Conservation (phyloP, 176 grass and related monocot species). For the Canna indica region DNA sequence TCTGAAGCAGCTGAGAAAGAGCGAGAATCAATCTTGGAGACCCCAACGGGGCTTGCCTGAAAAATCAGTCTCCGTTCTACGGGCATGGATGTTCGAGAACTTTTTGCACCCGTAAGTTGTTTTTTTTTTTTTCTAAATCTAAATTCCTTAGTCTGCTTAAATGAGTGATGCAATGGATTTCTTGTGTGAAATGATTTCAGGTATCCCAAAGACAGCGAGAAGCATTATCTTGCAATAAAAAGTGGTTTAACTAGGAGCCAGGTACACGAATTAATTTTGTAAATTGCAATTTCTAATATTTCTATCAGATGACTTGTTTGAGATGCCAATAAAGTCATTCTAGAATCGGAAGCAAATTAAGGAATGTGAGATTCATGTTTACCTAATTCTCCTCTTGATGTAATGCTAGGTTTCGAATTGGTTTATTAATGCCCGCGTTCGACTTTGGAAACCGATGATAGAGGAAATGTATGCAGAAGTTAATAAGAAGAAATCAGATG, state of each 20-base stretch:
- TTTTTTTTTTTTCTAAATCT: not conserved
- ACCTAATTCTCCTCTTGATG: conserved; percentile 5
- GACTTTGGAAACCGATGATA: conserved; percentile 91
- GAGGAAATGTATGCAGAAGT: conserved; percentile 69
- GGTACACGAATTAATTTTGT: conserved; percentile 18
- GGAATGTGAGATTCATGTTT: no score
- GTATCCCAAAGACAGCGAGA: conserved; percentile 76
- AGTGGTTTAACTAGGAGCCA: conserved; percentile 69
- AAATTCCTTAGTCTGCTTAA: not conserved
- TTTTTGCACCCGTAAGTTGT: conserved; percentile 84
- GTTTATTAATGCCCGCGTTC: conserved; percentile 81
- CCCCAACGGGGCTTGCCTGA: conserved; percentile 78
- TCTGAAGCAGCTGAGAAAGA: conserved; percentile 38
- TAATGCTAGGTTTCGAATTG: conserved; percentile 60
- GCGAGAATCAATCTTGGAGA: conserved; percentile 65
- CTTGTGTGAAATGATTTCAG: conserved; percentile 24
- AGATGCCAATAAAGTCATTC: no score
- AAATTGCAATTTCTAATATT: no score
- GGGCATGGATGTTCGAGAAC: conserved; percentile 85
- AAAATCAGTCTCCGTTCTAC: conserved; percentile 73
- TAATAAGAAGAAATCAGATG: conserved; percentile 29
- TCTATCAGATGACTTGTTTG: no score
- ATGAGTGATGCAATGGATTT: not conserved
- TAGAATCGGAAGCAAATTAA: no score
- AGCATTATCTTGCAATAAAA: conserved; percentile 69